These are phyloP conservation scores for Eucalyptus microcorys DNA, from an alignment of 345 rosid species.

Conservation along the genomic window DNA sequence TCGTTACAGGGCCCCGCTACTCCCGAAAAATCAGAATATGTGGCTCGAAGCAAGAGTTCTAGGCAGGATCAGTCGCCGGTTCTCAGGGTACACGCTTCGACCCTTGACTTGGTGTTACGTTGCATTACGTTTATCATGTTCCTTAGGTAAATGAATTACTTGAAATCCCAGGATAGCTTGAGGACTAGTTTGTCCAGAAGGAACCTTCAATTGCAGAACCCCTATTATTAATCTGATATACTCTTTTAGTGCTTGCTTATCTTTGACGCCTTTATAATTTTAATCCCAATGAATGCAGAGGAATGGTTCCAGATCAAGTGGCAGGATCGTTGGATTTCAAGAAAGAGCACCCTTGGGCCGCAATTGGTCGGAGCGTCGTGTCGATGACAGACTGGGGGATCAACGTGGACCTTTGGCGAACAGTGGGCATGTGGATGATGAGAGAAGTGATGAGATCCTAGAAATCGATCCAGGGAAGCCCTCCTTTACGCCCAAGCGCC, in stretches of 20 bases:
- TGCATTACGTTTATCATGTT: neutral
- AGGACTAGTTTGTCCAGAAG: neutral
- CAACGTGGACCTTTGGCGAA: constrained; percentile 9
- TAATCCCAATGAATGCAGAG: constrained; percentile 24
- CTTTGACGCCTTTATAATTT: neutral
- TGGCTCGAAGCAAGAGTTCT: constrained; percentile 27
- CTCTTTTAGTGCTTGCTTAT: neutral
- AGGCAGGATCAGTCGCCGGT: constrained; percentile 39
- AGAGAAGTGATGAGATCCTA: constrained; percentile 51
- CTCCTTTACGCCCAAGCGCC: constrained; percentile 22
- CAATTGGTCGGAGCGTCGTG: constrained; percentile 12
- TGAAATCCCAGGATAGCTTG: neutral
- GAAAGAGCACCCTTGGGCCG: constrained; percentile 10
- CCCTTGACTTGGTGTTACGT: neutral
- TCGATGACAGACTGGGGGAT: constrained; percentile 19
- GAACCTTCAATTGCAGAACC: neutral
- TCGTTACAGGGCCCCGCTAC: constrained; percentile 67
- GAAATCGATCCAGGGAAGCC: constrained; percentile 54
- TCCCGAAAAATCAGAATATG: constrained; percentile 64
- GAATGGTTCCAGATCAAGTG: constrained; percentile 42
- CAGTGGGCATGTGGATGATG: constrained; percentile 16
- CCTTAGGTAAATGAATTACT: neutral
- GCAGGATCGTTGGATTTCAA: constrained; percentile 8
- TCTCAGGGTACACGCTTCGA: constrained; percentile 34
- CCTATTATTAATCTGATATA: neutral